phyloP scores from a whole-genome alignment of 129 eudicot genomes.

The Lactuca saligna region DNA sequence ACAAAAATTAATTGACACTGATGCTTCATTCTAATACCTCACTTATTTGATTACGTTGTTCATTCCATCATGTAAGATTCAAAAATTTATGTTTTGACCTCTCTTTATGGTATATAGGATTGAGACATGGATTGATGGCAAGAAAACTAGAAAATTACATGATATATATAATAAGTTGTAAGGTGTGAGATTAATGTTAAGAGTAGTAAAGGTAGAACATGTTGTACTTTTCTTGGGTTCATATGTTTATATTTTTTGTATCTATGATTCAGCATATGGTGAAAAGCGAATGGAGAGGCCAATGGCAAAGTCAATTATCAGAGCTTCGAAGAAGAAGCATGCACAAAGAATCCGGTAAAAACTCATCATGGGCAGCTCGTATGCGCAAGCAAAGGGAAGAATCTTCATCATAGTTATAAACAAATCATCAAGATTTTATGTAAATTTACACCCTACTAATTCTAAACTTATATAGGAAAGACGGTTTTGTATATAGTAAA shows the following conservation, averaged over 20 bases:
- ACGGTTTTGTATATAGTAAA: background rate
- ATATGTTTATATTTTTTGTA: background rate
- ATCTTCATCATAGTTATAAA: conserved; percentile 31
- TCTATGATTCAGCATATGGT: conserved; percentile 45
- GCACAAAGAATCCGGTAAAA: conserved; percentile 49
- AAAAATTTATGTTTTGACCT: too few species aligned
- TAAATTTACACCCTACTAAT: conserved; percentile 13
- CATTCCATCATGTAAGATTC: too few species aligned
- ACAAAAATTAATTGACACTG: too few species aligned
- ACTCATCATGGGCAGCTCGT: conserved; percentile 81
- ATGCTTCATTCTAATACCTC: too few species aligned
- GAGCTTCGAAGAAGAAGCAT: conserved; percentile 68
- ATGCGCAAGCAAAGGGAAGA: conserved; percentile 64
- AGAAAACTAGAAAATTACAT: too few species aligned
- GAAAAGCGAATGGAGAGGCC: conserved; percentile 71
- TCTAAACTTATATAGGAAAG: conserved; percentile 8
- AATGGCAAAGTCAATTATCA: conserved; percentile 80
- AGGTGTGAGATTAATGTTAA: background rate
- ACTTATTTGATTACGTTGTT: too few species aligned
- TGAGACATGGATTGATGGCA: too few species aligned
- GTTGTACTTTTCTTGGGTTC: background rate
- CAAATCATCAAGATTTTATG: conserved; percentile 14
- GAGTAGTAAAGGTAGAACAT: background rate
- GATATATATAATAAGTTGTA: background rate
- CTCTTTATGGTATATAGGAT: too few species aligned